Evolutionary conservation across 1,284 basidiomycete species (phyloP).

Genomic region (Cutaneotrichosporon curvatum): DNA sequence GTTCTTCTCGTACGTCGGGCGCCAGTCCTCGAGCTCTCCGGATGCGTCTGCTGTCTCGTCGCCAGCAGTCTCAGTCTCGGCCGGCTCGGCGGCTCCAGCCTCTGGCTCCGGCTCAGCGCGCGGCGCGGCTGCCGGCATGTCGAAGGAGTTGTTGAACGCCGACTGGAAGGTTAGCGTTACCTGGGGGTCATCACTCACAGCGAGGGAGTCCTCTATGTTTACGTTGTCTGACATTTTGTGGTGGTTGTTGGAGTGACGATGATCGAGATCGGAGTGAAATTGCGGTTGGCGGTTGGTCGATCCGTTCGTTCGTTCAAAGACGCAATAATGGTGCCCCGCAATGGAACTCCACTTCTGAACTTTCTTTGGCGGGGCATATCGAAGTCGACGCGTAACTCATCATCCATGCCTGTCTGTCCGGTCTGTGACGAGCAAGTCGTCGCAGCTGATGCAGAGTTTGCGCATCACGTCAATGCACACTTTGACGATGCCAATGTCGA

Average conservation of each 20-base stretch:
- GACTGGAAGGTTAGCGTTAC: constrained; percentile 25
- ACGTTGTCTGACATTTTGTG: constrained; percentile 32
- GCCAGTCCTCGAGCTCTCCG: constrained; percentile 48
- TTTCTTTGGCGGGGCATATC: no score
- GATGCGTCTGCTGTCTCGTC: constrained; percentile 9
- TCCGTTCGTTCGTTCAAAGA: neutral
- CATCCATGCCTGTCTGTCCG: constrained; percentile 26
- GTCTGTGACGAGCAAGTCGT: constrained; percentile 24
- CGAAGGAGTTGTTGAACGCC: constrained; percentile 41
- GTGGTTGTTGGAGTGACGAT: neutral
- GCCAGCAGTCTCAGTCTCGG: constrained; percentile 14
- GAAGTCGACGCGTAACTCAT: no score
- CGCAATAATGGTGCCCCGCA: constrained; percentile 4
- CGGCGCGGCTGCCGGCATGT: constrained; percentile 34
- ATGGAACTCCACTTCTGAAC: no score
- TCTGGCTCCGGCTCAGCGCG: constrained; percentile 1
- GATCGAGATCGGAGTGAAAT: neutral
- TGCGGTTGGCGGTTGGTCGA: no score
- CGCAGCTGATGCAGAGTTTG: constrained; percentile 24
- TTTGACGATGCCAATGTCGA: constrained; percentile 12
- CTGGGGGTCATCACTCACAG: constrained; percentile 24
- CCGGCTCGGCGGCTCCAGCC: constrained; percentile 1
- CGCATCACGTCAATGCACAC: constrained; percentile 35
- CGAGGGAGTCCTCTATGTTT: constrained; percentile 35
- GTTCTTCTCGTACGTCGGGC: constrained; percentile 61